Evolutionary conservation across 257 asterid genomes (phyloP), one percentile per base, ranked within the genome.

Genomic region (Lithospermum erythrorhizon): DNA sequence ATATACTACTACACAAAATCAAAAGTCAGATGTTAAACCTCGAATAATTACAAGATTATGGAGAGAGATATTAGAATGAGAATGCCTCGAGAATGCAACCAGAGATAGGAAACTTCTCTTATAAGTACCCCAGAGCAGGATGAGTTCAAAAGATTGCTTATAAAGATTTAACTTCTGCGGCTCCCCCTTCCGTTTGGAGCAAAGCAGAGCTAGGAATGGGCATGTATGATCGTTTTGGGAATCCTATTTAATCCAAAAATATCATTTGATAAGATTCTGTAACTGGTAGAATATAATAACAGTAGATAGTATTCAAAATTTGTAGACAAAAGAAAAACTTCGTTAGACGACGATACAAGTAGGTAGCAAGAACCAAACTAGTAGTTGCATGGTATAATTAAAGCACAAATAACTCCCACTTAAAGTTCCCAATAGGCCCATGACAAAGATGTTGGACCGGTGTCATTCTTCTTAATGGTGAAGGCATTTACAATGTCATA

Each of bases 121-220:
- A 91, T 88, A 81, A 76, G 76, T 91, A 91, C 72, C 86, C n/a
- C n/a, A n/a, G 95, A 69, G 98, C 95, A 66, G 98, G 98, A 76
- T 91, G 98, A 65, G 98, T 96, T 83, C 88, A 95, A 73, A 91
- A 91, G 75, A 91, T 91, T 53, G 98, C 88, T 86, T 6, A 95
- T 86, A 71, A 91, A 91, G 57, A 97, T n/a, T 79, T 62, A 91
- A 79, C 77, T 91, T 91, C 73, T 86, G 96, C 61, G 97, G 82
- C 68, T 91, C 98, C 71, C 84, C 94, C 73, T 78, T 91, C 77
- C 84, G 79, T 78, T 91, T 91, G 58, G 98, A 86, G n/a, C 75
- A 91, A 66, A 22, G 94, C 76, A 91, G 63, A 82, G 90, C 76
- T 91, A 96, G 21, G 94, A 83, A 80, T 91, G n/a, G 95, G 78